These are phyloP conservation scores for Penicillium malachiteum DNA, from an alignment of 495 filamentous ascomycete genomes.

Conservation along the genomic window DNA sequence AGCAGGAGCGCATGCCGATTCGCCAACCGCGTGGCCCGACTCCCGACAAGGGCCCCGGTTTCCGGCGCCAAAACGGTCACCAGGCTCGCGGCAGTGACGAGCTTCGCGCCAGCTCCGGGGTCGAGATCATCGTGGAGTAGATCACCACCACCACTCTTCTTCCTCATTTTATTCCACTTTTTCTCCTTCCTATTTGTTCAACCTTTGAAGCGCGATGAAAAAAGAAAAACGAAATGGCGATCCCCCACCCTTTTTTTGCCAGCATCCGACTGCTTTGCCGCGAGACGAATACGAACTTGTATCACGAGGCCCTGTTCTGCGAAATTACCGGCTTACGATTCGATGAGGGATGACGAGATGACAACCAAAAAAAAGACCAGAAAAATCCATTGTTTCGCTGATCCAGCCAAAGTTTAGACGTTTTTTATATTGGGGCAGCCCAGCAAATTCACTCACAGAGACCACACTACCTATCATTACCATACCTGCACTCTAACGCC, in stretches of 20 bases:
- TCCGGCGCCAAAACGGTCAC: constrained; percentile 79
- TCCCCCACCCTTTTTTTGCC: constrained; percentile 27
- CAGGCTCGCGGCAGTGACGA: constrained; percentile 79
- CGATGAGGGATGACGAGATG: constrained; percentile 59
- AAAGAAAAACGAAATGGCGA: constrained; percentile 25
- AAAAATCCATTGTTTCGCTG: constrained; percentile 45
- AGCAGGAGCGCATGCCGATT: constrained; percentile 68
- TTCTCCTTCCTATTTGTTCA: background rate
- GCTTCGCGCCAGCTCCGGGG: constrained; percentile 56
- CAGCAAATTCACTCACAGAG: constrained; percentile 27
- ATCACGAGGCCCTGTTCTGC: constrained; percentile 48
- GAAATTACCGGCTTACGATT: constrained; percentile 52
- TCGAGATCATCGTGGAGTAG: constrained; percentile 59
- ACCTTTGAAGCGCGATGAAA: background rate
- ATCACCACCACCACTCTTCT: constrained; percentile 8
- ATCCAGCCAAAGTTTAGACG: constrained; percentile 50
- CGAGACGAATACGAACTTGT: constrained; percentile 49
- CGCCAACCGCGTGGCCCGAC: constrained; percentile 80
- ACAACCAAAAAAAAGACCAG: constrained; percentile 45
- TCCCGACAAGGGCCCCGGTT: constrained; percentile 74
- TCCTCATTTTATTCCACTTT: background rate
- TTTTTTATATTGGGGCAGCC: constrained; percentile 48
- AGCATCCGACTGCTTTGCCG: constrained; percentile 46
- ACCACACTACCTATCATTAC: constrained; percentile 23
- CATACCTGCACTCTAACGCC: background rate